Conservation (phyloP, 2,329 filamentous ascomycete genomes). For the Cladosporium velox region DNA sequence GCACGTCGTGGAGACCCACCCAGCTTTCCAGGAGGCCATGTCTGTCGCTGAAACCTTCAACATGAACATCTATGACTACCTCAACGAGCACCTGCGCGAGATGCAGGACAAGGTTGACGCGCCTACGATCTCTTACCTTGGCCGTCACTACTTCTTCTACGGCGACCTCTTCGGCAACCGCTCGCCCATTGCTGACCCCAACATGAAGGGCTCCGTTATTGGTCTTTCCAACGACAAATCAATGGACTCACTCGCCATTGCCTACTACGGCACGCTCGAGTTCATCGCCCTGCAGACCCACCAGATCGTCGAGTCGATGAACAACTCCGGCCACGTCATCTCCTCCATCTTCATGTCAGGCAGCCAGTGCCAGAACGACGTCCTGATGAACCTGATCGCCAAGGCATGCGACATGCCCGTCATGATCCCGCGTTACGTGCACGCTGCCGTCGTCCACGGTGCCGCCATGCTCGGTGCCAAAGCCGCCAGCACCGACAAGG, state of each 20-base stretch:
- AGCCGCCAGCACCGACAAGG: constrained; percentile 78
- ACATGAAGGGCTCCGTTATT: constrained; percentile 88
- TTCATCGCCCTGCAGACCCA: constrained; percentile 97
- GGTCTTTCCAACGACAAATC: constrained; percentile 85
- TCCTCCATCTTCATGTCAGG: constrained; percentile 98
- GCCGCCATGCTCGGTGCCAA: constrained; percentile 98
- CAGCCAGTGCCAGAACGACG: constrained; percentile 92
- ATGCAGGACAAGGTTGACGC: constrained; percentile 69
- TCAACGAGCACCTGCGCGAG: constrained; percentile 82
- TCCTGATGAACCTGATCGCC: constrained; percentile 88
- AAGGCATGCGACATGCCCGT: constrained; percentile 91
- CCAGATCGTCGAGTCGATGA: constrained; percentile 95
- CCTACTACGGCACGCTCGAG: constrained; percentile 96
- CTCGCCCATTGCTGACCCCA: constrained; percentile 86
- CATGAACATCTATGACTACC: constrained; percentile 90
- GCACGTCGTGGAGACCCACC: constrained; percentile 92
- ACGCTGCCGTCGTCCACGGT: constrained; percentile 95
- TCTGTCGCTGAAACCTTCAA: constrained; percentile 79
- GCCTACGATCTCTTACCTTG: constrained; percentile 80
- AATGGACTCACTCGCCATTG: constrained; percentile 80
- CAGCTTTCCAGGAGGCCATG: constrained; percentile 78
- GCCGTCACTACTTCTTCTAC: constrained; percentile 97
- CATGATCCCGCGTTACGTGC: constrained; percentile 87
- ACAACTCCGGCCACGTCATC: constrained; percentile 82
- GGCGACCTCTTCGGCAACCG: constrained; percentile 97